These are phyloP conservation scores for Citrus medica DNA, from an alignment of 345 rosid genomes.

Conservation along the genomic window DNA sequence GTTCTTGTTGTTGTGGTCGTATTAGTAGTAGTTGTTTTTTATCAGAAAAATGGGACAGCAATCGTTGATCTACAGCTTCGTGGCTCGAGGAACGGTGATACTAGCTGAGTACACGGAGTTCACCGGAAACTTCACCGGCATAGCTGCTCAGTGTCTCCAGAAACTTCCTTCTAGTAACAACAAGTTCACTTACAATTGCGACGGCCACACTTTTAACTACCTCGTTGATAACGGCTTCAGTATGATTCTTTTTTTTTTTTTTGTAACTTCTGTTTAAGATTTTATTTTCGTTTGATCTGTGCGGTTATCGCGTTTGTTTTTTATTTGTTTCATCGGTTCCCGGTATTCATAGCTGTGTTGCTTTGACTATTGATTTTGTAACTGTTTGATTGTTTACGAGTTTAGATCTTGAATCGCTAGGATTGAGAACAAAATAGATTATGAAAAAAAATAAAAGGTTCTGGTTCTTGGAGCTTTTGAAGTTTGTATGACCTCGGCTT, in stretches of 20 bases:
- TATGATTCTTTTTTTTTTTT: background rate
- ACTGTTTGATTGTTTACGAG: background rate
- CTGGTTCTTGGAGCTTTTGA: background rate
- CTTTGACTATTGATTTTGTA: conserved; percentile 2
- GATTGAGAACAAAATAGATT: background rate
- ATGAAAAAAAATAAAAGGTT: background rate
- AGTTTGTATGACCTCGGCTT: background rate
- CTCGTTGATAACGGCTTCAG: conserved; percentile 58
- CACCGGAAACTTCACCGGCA: conserved; percentile 55
- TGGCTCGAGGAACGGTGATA: conserved; percentile 49
- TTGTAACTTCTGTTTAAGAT: background rate
- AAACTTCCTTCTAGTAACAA: conserved; percentile 53
- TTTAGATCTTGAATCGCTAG: background rate
- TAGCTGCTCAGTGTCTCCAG: conserved; percentile 66
- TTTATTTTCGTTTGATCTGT: conserved; percentile 14
- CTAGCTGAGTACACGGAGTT: conserved; percentile 56
- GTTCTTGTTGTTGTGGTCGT: background rate
- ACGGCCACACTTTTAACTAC: conserved; percentile 62
- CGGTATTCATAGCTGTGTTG: background rate
- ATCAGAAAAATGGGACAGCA: conserved; percentile 48
- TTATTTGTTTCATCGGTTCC: background rate
- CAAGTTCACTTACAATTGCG: conserved; percentile 69
- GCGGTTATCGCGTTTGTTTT: background rate
- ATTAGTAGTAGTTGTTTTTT: background rate
- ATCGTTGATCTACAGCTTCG: conserved; percentile 63